Evolutionary conservation across 2,329 filamentous ascomycete genomes (phyloP), one percentile per base, ranked within the genome.

Genomic region (Colletotrichum sp.): DNA sequence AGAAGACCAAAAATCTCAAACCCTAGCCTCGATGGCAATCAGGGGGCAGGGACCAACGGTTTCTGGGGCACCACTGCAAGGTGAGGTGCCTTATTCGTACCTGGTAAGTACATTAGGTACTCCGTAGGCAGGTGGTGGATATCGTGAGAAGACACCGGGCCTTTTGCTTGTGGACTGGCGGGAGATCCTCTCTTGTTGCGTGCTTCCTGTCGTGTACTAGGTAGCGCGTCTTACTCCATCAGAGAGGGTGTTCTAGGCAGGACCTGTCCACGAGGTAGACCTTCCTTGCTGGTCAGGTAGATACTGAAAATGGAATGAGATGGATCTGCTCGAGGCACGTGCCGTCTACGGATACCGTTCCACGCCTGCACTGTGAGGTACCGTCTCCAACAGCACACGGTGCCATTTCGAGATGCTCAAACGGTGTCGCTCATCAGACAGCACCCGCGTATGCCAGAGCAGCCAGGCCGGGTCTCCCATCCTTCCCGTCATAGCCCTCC

Each of bases 1-100:
- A 63, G 62, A 22, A n/a, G 16, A 30, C 36, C 9, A 64, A 60
- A 64, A 68, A 73, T 72, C 70, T 72, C 70, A 72, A 73, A 75
- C 73, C 52, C 64, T 75, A 72, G 68, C 62, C 68, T 55, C 57
- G 44, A 73, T 44, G 18, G 69, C 44, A 63, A 22, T 48, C 68
- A 60, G 68, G 52, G 8, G 52, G 72, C 60, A 59, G 26, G 63
- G 63, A 68, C 69, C 73, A 68, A 36, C 63, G 16, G 39, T 75
- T 73, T 73, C 73, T 57, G 69, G 73, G 73, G 73, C 44, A 48
- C 44, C 44, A 48, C 44, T 44, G 16, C 39, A 44, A n/a, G 39
- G 36, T 39, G 36, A 39, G 36, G 36, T 39, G 16, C 36, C 36
- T 39, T 39, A n/a, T n/a, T n/a, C n/a, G n/a, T n/a, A 39, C 39